phyloP scores from a whole-genome alignment of 1,284 basidiomycete species.

The Tilletia walkeri region DNA sequence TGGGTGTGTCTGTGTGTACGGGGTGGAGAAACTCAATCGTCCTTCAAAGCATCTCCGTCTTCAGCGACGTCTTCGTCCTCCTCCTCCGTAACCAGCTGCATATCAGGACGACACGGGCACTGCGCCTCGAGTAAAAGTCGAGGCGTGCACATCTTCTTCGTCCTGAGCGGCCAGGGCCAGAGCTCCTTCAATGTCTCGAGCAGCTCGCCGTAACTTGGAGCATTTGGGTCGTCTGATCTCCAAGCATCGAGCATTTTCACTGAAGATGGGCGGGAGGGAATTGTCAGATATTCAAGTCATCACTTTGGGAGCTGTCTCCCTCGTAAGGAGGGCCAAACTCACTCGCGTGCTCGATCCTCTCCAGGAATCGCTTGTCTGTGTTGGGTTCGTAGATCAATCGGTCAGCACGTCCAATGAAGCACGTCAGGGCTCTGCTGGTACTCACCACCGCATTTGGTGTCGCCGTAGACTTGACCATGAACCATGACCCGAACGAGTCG shows the following conservation, averaged over 20 bases:
- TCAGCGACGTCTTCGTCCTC: not conserved
- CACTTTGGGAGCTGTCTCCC: no score
- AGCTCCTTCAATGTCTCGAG: not conserved
- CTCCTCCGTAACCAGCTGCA: not conserved
- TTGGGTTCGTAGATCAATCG: no score
- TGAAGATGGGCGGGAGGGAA: not conserved
- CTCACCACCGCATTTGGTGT: not conserved
- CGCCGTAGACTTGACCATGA: not conserved
- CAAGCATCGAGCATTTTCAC: not conserved
- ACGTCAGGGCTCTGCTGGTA: not conserved
- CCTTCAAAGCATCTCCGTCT: no score
- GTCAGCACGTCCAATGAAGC: not conserved
- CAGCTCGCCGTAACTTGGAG: not conserved
- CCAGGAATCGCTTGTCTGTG: no score
- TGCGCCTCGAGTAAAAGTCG: not conserved
- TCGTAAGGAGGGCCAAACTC: no score
- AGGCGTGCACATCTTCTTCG: slow-evolving; percentile 14
- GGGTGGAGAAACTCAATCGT: no score
- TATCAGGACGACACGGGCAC: not conserved
- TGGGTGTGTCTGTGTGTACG: no score
- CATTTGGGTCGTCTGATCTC: not conserved
- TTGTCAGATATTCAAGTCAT: not conserved
- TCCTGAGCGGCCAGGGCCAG: not conserved
- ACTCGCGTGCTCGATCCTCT: no score
- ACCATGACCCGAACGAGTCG: not conserved